These are phyloP conservation scores for Rhodotorula sp. DNA, from an alignment of 1,284 basidiomycete genomes.

Conservation along the genomic window DNA sequence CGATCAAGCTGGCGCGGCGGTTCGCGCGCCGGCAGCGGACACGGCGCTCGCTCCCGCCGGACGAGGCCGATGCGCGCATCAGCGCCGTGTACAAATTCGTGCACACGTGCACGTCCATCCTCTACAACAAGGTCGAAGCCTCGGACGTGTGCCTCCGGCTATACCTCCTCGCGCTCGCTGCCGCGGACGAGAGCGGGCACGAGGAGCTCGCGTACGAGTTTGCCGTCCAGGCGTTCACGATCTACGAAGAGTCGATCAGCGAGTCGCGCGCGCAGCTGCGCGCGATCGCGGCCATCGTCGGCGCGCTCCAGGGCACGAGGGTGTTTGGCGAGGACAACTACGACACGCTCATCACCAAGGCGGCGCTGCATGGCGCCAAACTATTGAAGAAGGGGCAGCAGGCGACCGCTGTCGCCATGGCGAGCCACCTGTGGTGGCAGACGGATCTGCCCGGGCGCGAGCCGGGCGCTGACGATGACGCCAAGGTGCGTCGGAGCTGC, in stretches of 20 bases:
- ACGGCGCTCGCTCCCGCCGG: slow-evolving; percentile 57
- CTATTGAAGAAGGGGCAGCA: slow-evolving; percentile 95
- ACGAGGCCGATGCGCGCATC: slow-evolving; percentile 79
- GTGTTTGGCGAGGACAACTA: slow-evolving; percentile 91
- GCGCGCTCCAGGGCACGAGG: slow-evolving; percentile 75
- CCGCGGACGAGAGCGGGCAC: slow-evolving; percentile 86
- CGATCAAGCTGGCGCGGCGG: slow-evolving; percentile 83
- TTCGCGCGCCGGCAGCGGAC: slow-evolving; percentile 61
- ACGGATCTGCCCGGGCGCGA: slow-evolving; percentile 59
- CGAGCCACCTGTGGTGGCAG: slow-evolving; percentile 97
- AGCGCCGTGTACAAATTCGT: slow-evolving; percentile 85
- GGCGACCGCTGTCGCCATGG: slow-evolving; percentile 86
- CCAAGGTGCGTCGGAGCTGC: slow-evolving; percentile 50
- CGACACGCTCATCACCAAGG: slow-evolving; percentile 93
- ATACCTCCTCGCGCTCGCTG: slow-evolving; percentile 90
- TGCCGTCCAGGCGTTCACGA: slow-evolving; percentile 91
- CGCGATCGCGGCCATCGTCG: slow-evolving; percentile 88
- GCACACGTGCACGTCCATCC: slow-evolving; percentile 78
- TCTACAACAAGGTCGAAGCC: slow-evolving; percentile 86
- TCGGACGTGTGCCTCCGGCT: slow-evolving; percentile 84
- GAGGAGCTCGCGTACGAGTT: slow-evolving; percentile 94
- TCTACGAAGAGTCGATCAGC: slow-evolving; percentile 92
- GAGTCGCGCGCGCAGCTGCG: slow-evolving; percentile 89
- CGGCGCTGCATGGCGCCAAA: slow-evolving; percentile 88
- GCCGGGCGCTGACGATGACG: slow-evolving; percentile 50